These are phyloP conservation scores for Beta macrorhiza DNA, from an alignment of 179 eudicot species.

Conservation along the genomic window DNA sequence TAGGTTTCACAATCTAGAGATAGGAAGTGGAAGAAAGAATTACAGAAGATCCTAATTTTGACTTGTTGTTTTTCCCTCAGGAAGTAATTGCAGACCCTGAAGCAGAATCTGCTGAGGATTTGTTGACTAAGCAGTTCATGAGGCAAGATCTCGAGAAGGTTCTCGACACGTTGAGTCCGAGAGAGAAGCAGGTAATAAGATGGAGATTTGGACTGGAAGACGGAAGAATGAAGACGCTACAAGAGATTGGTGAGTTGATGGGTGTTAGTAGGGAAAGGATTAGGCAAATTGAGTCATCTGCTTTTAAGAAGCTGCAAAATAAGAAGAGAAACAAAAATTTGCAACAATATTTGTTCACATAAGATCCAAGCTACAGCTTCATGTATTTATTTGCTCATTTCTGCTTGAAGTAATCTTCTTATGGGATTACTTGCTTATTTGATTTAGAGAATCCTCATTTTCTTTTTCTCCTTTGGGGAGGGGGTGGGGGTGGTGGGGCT, in stretches of 20 bases:
- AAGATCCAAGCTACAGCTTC: slow-evolving; percentile 10
- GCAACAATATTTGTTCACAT: slow-evolving; percentile 52
- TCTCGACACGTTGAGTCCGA: slow-evolving; percentile 53
- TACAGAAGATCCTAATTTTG: too few relatives aligned
- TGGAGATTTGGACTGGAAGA: slow-evolving; percentile 91
- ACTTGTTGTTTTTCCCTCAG: slow-evolving; percentile 34
- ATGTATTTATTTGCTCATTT: neutral
- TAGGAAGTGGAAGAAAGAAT: too few relatives aligned
- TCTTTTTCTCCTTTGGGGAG: neutral
- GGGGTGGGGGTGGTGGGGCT: neutral
- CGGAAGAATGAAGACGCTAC: slow-evolving; percentile 81
- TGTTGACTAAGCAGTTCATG: slow-evolving; percentile 70
- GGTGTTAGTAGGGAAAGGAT: slow-evolving; percentile 91
- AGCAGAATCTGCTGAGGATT: slow-evolving; percentile 62
- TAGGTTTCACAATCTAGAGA: too few relatives aligned
- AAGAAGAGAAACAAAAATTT: slow-evolving; percentile 66
- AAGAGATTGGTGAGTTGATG: slow-evolving; percentile 90
- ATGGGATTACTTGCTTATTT: neutral
- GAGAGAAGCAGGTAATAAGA: slow-evolving; percentile 69
- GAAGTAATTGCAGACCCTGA: slow-evolving; percentile 75
- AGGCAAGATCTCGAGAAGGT: slow-evolving; percentile 73
- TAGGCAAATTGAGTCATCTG: slow-evolving; percentile 80
- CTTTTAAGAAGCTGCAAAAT: slow-evolving; percentile 73
- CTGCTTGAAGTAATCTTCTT: neutral
- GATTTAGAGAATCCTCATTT: neutral